Percentiles rank a stretch among this genome's conserved stretches.
These are phyloP conservation scores for Guillardia theta DNA, from an alignment of 78 protist genomes.

Conservation along the genomic window DNA sequence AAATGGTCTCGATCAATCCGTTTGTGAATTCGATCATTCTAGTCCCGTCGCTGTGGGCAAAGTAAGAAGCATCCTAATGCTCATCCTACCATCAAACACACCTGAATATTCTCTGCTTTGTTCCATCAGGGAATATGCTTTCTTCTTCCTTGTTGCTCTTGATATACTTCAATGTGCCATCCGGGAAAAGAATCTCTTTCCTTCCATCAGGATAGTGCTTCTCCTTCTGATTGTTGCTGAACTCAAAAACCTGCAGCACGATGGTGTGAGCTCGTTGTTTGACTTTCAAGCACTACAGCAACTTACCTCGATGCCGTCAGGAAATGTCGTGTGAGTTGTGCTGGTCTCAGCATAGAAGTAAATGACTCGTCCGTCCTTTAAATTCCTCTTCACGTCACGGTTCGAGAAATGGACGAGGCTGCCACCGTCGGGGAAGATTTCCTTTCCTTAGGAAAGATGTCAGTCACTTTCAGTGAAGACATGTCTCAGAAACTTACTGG, in stretches of 20 bases:
- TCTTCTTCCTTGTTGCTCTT: constrained; percentile 30
- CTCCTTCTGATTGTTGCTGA: constrained; percentile 51
- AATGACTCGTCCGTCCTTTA: not conserved
- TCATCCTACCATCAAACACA: not conserved
- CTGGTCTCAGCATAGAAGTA: constrained; percentile 37
- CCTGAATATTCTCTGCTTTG: not conserved
- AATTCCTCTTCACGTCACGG: constrained; percentile 16
- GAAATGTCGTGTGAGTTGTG: constrained; percentile 39
- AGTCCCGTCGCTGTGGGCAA: not conserved
- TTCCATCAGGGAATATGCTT: constrained; percentile 53
- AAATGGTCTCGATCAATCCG: constrained; percentile 25
- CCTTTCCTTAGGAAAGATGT: not conserved
- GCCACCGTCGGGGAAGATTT: not conserved
- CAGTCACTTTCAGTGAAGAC: not conserved
- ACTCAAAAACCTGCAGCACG: not conserved
- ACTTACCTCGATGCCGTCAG: constrained; percentile 42
- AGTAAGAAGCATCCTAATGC: not conserved
- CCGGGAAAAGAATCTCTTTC: constrained; percentile 63
- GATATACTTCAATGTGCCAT: constrained; percentile 47
- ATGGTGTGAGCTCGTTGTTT: too few species aligned
- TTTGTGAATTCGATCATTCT: constrained; percentile 40
- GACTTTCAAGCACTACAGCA: too few species aligned
- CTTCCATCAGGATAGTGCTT: constrained; percentile 40
- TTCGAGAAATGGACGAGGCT: constrained; percentile 7
- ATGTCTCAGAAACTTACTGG: not conserved